phyloP scores from a whole-genome alignment of 352 stramenopile species.

The Phytophthora pisi region DNA sequence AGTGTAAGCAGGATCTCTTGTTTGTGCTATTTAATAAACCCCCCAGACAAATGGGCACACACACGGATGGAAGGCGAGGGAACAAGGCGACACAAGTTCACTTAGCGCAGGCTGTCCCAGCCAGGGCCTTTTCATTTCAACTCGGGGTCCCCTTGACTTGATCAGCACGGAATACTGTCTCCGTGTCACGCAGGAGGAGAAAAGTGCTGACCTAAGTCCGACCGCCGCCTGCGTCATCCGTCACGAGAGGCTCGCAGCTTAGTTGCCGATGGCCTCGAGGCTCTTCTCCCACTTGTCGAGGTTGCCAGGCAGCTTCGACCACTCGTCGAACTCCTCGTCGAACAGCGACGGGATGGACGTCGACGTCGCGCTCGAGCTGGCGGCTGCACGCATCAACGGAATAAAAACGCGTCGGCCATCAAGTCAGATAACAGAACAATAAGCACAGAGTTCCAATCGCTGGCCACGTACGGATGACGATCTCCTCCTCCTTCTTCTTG shows the following conservation, averaged over 20 bases:
- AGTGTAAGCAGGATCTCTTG: slow-evolving; percentile 4
- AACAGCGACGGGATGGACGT: slow-evolving; percentile 82
- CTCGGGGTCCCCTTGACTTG: slow-evolving; percentile 20
- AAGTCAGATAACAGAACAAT: background rate
- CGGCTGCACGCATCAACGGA: slow-evolving; percentile 29
- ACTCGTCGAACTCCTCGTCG: slow-evolving; percentile 87
- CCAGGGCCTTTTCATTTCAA: slow-evolving; percentile 43
- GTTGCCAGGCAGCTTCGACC: slow-evolving; percentile 87
- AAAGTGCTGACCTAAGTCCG: slow-evolving; percentile 16
- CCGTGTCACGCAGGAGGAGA: slow-evolving; percentile 13
- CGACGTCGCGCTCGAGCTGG: slow-evolving; percentile 46
- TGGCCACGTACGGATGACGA: slow-evolving; percentile 44
- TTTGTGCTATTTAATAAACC: slow-evolving; percentile 10
- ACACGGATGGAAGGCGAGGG: slow-evolving; percentile 13
- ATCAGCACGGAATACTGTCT: slow-evolving; percentile 5
- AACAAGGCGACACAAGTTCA: slow-evolving; percentile 31
- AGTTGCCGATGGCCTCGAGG: slow-evolving; percentile 84
- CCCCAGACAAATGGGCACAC: slow-evolving; percentile 1
- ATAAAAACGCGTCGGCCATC: background rate
- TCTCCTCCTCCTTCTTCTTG: slow-evolving; percentile 76
- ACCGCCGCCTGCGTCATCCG: slow-evolving; percentile 19
- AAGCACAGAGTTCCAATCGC: background rate
- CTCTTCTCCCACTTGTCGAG: slow-evolving; percentile 89
- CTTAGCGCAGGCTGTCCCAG: slow-evolving; percentile 35
- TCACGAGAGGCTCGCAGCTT: slow-evolving; percentile 30